Evolutionary conservation across 2,329 filamentous ascomycete genomes (phyloP).

Genomic region (Chrysoporthe deuterocubensis): DNA sequence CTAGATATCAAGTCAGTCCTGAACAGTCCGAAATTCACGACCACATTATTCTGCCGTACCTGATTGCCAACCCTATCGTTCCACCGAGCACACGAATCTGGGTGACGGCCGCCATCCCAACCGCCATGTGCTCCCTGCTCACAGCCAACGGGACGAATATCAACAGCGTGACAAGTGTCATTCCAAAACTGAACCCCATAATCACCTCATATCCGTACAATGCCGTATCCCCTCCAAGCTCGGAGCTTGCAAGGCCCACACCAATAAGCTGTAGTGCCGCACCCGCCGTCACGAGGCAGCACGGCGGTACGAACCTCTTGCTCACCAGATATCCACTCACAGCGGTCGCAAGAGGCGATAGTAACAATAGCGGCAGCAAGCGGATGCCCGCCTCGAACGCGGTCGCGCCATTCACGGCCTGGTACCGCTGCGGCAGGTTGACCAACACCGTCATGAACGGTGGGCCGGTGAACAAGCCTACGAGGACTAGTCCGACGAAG

Average conservation of each 20-base stretch:
- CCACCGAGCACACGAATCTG: slow-evolving; percentile 41
- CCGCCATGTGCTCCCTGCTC: slow-evolving; percentile 37
- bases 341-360: slow-evolving; percentile 39
- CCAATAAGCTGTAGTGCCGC: slow-evolving; percentile 39
- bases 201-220: slow-evolving; percentile 42
- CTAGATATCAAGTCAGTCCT: slow-evolving; percentile 21
- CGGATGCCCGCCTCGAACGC: slow-evolving; percentile 39
- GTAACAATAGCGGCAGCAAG: slow-evolving; percentile 40
- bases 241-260: slow-evolving; percentile 38
- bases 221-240: slow-evolving; percentile 26
- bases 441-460: slow-evolving; percentile 42
- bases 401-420: slow-evolving; percentile 39
- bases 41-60: neutral
- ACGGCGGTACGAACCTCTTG: slow-evolving; percentile 36
- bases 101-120: slow-evolving; percentile 42
- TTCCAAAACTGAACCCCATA: slow-evolving; percentile 44
- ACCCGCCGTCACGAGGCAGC: slow-evolving; percentile 38
- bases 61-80: slow-evolving; percentile 8
- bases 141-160: slow-evolving; percentile 40
- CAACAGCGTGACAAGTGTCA: slow-evolving; percentile 38
- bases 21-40: slow-evolving; percentile 19
- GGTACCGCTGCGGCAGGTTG: slow-evolving; percentile 43
- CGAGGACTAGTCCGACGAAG: slow-evolving; percentile 27
- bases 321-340: slow-evolving; percentile 36
- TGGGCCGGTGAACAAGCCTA: slow-evolving; percentile 40